A percentile compares a stretch with the other conserved stretches of the same genome.
These are phyloP conservation scores for Thoreauomyces humboldtii DNA, from an alignment of 192 early-diverging fungal genomes.

Conservation along the genomic window DNA sequence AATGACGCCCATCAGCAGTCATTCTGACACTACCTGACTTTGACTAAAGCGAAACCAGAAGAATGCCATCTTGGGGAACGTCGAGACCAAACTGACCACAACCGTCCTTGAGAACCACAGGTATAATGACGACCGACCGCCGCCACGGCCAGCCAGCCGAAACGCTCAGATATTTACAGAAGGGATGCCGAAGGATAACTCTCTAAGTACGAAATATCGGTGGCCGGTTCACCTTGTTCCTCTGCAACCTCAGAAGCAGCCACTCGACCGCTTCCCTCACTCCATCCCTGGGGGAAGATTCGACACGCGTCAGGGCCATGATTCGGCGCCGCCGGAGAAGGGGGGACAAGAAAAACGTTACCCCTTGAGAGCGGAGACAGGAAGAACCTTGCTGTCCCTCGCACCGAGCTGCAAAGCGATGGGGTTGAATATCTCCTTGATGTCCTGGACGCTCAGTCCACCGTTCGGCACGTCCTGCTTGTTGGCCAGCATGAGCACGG, in stretches of 20 bases:
- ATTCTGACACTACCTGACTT: too few relatives aligned
- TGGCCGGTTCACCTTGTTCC: constrained; percentile 77
- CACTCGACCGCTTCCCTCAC: constrained; percentile 88
- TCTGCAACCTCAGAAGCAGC: constrained; percentile 77
- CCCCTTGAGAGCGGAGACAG: constrained; percentile 80
- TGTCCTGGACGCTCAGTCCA: constrained; percentile 68
- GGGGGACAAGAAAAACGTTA: constrained; percentile 37
- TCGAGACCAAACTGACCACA: too few relatives aligned
- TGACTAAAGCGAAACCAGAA: too few relatives aligned
- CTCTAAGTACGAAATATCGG: constrained; percentile 71
- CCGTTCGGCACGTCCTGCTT: constrained; percentile 78
- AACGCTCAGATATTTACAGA: too few relatives aligned
- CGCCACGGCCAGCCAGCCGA: too few relatives aligned
- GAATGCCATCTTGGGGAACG: too few relatives aligned
- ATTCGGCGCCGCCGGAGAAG: not conserved
- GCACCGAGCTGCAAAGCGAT: constrained; percentile 82
- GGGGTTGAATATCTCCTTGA: constrained; percentile 89
- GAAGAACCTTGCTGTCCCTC: constrained; percentile 82
- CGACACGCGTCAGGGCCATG: not conserved
- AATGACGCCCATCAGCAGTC: too few relatives aligned
- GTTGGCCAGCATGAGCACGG: constrained; percentile 90
- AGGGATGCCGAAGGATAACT: too few relatives aligned
- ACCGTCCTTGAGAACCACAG: too few relatives aligned
- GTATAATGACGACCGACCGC: too few relatives aligned
- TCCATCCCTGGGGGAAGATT: constrained; percentile 59